Percentiles rank a stretch among this genome's conserved stretches.
Conservation (phyloP, 352 stramenopile genomes). For the Pilasporangium apinafurcum region DNA sequence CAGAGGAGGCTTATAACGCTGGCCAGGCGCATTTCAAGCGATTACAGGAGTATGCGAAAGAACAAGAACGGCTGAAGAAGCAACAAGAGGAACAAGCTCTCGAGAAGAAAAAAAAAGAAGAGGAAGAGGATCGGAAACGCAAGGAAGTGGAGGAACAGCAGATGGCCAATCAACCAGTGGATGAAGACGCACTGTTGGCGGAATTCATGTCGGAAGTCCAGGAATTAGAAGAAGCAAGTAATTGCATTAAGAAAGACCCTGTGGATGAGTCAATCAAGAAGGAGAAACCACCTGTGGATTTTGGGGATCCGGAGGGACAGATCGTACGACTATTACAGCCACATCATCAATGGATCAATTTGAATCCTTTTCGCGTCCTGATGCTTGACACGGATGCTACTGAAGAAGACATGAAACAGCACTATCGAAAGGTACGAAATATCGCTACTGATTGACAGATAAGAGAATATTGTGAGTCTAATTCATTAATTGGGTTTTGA, state of each 20-base stretch:
- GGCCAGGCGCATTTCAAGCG: constrained; percentile 55
- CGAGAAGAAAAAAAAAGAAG: constrained; percentile 9
- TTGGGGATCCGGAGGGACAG: constrained; percentile 61
- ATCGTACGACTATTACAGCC: constrained; percentile 56
- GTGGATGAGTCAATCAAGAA: constrained; percentile 21
- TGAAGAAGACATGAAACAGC: constrained; percentile 88
- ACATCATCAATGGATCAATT: constrained; percentile 83
- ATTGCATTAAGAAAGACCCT: constrained; percentile 68
- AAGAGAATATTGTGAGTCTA: not conserved
- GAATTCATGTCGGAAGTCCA: constrained; percentile 86
- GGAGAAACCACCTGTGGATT: constrained; percentile 56
- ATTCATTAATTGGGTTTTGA: no score
- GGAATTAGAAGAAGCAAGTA: constrained; percentile 66
- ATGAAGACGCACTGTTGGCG: constrained; percentile 60
- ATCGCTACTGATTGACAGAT: not conserved
- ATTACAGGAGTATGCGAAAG: constrained; percentile 47
- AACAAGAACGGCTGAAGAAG: constrained; percentile 26
- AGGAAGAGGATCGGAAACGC: constrained; percentile 10
- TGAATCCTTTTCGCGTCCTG: constrained; percentile 86
- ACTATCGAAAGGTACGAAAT: constrained; percentile 73
- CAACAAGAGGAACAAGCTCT: constrained; percentile 23
- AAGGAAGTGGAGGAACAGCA: constrained; percentile 14
- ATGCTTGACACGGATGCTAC: constrained; percentile 84
- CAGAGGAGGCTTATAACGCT: constrained; percentile 68
- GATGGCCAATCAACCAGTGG: constrained; percentile 6